Percentiles rank a stretch among this genome's conserved stretches.
Evolutionary conservation across 2,329 filamentous ascomycete species (phyloP).

Genomic region (Iodosphaeria phyllophila): DNA sequence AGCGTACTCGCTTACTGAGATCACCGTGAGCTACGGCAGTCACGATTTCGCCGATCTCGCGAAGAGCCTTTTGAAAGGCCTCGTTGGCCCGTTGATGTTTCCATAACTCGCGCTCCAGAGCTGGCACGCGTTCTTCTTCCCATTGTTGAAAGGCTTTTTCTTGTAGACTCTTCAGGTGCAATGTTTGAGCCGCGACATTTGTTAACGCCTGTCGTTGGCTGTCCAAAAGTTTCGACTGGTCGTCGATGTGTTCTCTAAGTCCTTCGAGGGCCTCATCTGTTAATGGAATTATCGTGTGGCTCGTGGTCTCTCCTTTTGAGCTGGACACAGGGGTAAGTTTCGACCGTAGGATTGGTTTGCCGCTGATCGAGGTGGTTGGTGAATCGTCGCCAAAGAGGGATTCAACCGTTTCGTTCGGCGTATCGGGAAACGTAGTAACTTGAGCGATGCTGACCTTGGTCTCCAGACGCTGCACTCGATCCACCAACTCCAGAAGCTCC

Average conservation of each 20-base stretch:
- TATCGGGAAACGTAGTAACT: slow-evolving; percentile 50
- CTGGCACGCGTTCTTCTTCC: slow-evolving; percentile 72
- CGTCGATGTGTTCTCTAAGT: slow-evolving; percentile 77
- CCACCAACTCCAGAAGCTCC: slow-evolving; percentile 62
- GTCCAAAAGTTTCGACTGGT: slow-evolving; percentile 82
- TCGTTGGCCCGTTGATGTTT: slow-evolving; percentile 98
- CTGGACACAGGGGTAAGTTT: slow-evolving; percentile 26
- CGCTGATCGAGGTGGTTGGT: slow-evolving; percentile 24
- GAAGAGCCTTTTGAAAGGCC: slow-evolving; percentile 91
- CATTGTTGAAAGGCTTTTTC: slow-evolving; percentile 66
- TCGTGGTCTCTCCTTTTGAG: slow-evolving; percentile 13
- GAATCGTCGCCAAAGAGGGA: slow-evolving; percentile 43
- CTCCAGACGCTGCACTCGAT: slow-evolving; percentile 69
- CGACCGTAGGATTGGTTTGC: slow-evolving; percentile 16
- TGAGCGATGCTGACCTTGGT: slow-evolving; percentile 46
- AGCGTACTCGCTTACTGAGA: slow-evolving; percentile 88
- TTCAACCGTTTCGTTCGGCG: slow-evolving; percentile 54
- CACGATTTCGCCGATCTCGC: slow-evolving; percentile 94
- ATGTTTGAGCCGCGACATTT: slow-evolving; percentile 68
- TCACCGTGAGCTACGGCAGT: slow-evolving; percentile 92
- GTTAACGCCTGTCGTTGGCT: slow-evolving; percentile 73
- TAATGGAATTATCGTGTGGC: slow-evolving; percentile 25
- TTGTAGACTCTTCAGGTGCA: slow-evolving; percentile 71
- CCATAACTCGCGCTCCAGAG: slow-evolving; percentile 79
- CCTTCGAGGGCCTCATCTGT: slow-evolving; percentile 72